Conservation (phyloP, 495 filamentous ascomycete genomes). For the Aspergillus haitiensis region DNA sequence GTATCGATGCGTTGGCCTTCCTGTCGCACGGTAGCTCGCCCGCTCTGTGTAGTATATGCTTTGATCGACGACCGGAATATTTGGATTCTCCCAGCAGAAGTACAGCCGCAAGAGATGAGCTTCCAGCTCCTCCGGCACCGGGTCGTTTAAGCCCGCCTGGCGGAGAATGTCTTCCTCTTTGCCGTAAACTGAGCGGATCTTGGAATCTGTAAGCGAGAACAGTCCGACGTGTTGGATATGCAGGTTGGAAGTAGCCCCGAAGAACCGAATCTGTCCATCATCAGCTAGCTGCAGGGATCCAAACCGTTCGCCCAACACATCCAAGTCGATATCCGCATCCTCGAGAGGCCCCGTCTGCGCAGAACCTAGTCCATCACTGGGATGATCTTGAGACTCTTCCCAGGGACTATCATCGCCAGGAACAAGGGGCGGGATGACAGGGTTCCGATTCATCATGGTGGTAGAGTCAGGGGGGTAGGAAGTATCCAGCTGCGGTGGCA, state of each 20-base stretch:
- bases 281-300: conserved; percentile 30
- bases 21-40: conserved; percentile 9
- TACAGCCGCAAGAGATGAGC: conserved; percentile 36
- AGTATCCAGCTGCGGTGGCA: background rate
- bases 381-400: no score
- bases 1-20: conserved; percentile 23
- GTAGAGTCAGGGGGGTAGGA: background rate
- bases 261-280: conserved; percentile 32
- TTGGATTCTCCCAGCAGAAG: conserved; percentile 40
- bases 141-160: conserved; percentile 21
- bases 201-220: conserved; percentile 23
- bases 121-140: conserved; percentile 25
- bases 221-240: background rate
- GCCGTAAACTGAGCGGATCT: conserved; percentile 4
- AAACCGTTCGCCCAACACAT: conserved; percentile 23
- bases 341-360: no score
- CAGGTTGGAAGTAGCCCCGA: conserved; percentile 30
- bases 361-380: no score
- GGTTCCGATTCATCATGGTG: background rate
- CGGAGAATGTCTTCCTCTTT: background rate
- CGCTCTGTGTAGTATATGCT: conserved; percentile 16
- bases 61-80: conserved; percentile 34
- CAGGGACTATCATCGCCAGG: no score
- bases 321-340: no score
- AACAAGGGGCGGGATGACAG: background rate